These are phyloP conservation scores for Camelina hispida DNA, from an alignment of 345 rosid species.

Conservation along the genomic window DNA sequence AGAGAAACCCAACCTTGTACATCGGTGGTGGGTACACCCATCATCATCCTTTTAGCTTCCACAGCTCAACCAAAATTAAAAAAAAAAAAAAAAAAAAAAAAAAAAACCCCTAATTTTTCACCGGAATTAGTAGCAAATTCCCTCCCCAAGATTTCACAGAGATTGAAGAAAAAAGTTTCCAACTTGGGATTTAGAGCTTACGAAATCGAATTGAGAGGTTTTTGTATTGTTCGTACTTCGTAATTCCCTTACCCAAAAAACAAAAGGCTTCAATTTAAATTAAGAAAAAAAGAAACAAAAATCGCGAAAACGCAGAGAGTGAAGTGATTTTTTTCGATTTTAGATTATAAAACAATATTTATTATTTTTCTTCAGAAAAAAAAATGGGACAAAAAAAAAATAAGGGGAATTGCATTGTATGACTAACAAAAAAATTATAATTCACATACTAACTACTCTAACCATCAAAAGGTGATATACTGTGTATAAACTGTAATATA, in stretches of 20 bases:
- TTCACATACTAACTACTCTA: too few species aligned
- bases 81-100: too few species aligned
- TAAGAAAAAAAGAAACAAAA: not conserved
- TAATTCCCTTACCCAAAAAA: not conserved
- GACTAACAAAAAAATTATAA: too few species aligned
- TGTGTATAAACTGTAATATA: too few species aligned
- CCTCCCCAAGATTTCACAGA: not conserved
- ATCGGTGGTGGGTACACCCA: slow-evolving; percentile 46
- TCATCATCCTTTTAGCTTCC: slow-evolving; percentile 29
- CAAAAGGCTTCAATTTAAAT: slow-evolving; percentile 5
- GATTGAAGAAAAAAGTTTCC: not conserved
- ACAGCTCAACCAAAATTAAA: slow-evolving; percentile 23
- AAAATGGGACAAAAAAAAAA: too few species aligned
- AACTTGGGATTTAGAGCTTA: slow-evolving; percentile 1
- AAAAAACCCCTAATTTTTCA: slow-evolving; percentile 27
- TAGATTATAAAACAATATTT: slow-evolving; percentile 8
- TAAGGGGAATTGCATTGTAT: too few species aligned
- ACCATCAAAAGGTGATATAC: too few species aligned
- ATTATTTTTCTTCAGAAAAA: not conserved
- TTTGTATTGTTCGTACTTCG: not conserved
- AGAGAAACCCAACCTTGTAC: slow-evolving; percentile 29
- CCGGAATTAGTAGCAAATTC: slow-evolving; percentile 16
- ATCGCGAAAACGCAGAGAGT: slow-evolving; percentile 24
- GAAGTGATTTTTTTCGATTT: slow-evolving; percentile 35
- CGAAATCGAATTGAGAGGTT: slow-evolving; percentile 32